A percentile compares a stretch with the other conserved stretches of the same genome.
phyloP scores from a whole-genome alignment of 2,329 filamentous ascomycete species.

The Nemania serpens region DNA sequence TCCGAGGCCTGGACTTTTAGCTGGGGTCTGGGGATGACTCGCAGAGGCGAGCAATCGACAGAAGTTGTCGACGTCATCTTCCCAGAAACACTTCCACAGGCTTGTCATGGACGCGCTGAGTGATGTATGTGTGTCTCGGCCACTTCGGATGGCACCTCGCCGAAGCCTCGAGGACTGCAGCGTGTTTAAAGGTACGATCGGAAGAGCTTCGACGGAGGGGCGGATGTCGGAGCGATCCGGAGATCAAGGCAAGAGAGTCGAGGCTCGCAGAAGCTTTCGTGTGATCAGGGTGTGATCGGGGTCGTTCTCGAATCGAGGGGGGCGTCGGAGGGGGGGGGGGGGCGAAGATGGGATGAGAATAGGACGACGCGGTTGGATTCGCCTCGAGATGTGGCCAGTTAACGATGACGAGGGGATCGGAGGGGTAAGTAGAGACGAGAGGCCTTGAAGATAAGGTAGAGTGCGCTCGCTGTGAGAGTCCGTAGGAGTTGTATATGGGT shows the following conservation, averaged over 20 bases:
- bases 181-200: constrained; percentile 80
- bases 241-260: constrained; percentile 2
- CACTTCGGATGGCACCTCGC: constrained; percentile 64
- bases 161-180: constrained; percentile 85
- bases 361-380: too few relatives aligned
- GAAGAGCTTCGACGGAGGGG: constrained; percentile 43
- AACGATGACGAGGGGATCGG: constrained; percentile 2
- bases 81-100: constrained; percentile 94
- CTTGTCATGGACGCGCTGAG: constrained; percentile 27
- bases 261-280: not conserved
- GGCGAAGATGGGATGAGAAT: not conserved
- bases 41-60: constrained; percentile 81
- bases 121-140: constrained; percentile 72
- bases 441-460: constrained; percentile 14
- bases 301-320: not conserved
- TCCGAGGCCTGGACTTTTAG: constrained; percentile 55
- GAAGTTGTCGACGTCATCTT: constrained; percentile 97
- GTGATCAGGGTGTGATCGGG: constrained; percentile 4
- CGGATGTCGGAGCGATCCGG: constrained; percentile 22
- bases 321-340: too few relatives aligned
- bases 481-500: not conserved
- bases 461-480: not conserved
- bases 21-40: constrained; percentile 57
- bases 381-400: too few relatives aligned
- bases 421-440: constrained; percentile 22